phyloP scores from a whole-genome alignment of 805 yeast species.

The Limtongia smithiae region DNA sequence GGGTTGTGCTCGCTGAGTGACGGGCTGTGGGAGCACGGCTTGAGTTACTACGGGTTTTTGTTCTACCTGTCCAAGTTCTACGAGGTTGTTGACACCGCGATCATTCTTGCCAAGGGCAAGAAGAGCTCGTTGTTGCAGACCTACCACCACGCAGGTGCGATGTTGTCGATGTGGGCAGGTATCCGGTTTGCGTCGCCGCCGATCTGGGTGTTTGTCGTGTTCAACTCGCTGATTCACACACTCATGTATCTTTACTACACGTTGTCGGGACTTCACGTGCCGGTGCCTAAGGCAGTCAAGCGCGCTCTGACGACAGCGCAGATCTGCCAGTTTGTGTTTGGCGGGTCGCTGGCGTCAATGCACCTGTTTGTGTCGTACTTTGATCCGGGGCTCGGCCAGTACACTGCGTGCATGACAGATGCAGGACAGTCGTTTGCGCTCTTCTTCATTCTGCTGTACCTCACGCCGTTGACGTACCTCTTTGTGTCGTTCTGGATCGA shows the following conservation, averaged over 20 bases:
- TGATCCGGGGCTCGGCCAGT: conserved; percentile 45
- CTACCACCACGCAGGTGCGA: conserved; percentile 77
- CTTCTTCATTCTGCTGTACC: conserved; percentile 57
- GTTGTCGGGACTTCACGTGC: conserved; percentile 54
- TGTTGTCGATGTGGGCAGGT: conserved; percentile 80
- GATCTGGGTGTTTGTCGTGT: conserved; percentile 75
- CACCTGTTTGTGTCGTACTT: conserved; percentile 61
- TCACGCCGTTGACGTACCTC: conserved; percentile 46
- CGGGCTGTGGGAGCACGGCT: conserved; percentile 56
- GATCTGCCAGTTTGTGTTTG: conserved; percentile 63
- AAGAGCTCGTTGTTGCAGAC: conserved; percentile 65
- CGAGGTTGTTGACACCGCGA: conserved; percentile 65
- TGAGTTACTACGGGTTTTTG: conserved; percentile 59
- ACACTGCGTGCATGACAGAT: conserved; percentile 51
- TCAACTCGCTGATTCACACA: conserved; percentile 74
- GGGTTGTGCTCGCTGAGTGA: conserved; percentile 57
- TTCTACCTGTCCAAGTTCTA: conserved; percentile 69
- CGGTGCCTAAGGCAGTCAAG: conserved; percentile 56
- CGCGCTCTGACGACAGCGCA: conserved; percentile 62
- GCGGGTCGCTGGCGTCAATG: conserved; percentile 63
- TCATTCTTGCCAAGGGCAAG: conserved; percentile 64
- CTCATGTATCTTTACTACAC: conserved; percentile 71
- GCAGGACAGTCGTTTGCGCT: conserved; percentile 63
- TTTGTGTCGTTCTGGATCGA: conserved; percentile 26
- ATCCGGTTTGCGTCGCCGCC: conserved; percentile 67